Conservation (phyloP, 2,329 filamentous ascomycete species). For the Acephala macrosclerotiorum region DNA sequence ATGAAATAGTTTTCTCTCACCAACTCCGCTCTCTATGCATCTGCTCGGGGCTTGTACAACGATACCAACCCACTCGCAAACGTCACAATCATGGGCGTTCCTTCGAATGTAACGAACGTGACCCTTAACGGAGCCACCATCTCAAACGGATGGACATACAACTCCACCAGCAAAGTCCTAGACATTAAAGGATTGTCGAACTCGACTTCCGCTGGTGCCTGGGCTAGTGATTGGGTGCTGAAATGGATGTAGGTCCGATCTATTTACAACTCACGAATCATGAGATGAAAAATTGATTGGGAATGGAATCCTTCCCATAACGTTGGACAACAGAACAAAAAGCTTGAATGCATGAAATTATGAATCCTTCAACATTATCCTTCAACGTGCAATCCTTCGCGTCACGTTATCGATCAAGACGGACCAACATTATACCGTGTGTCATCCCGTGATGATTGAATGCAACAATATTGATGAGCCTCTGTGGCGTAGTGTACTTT, state of each 20-base stretch:
- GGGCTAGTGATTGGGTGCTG: conserved; percentile 62
- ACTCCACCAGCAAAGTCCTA: conserved; percentile 55
- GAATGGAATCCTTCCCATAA: background rate
- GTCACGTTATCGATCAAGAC: too few relatives aligned
- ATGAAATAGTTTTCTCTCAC: conserved; percentile 50
- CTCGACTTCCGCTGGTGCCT: conserved; percentile 62
- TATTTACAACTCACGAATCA: background rate
- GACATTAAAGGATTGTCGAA: conserved; percentile 57
- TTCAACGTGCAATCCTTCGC: background rate
- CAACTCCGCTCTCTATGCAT: conserved; percentile 54
- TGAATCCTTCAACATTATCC: conserved; percentile 1
- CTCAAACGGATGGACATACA: conserved; percentile 54
- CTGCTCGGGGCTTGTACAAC: conserved; percentile 57
- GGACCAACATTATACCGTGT: background rate
- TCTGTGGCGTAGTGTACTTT: background rate
- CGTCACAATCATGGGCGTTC: conserved; percentile 68
- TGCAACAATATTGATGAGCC: background rate
- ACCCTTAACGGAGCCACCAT: conserved; percentile 58
- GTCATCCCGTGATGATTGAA: conserved; percentile 2
- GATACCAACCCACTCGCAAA: conserved; percentile 67
- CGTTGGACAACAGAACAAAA: background rate
- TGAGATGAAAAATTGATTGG: background rate
- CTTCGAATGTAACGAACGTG: conserved; percentile 51
- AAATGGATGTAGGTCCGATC: conserved; percentile 51
- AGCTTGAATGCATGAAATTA: conserved; percentile 4